Evolutionary conservation across 2,329 filamentous ascomycete species (phyloP), one percentile per base, ranked within the genome.

Genomic region (Cladophialophora psammophila): DNA sequence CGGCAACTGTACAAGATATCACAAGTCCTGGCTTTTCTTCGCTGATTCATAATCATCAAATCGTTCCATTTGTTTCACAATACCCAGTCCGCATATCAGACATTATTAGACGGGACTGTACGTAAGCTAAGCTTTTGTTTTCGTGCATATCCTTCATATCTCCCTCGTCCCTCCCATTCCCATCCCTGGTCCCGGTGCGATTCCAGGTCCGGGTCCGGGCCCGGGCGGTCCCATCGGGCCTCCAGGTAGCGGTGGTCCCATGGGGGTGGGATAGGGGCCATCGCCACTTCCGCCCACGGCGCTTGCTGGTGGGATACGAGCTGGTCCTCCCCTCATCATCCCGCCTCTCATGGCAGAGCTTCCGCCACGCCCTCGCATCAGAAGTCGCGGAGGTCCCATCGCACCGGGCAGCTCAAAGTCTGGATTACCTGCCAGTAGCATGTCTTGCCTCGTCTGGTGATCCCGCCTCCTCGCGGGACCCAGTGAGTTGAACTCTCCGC

Each of bases 391-490:
- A 26, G 69, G 63, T 20, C 53, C 64, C 26, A 56, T 73, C 76
- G 26, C 67, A 3, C 79, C 80, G 1, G 89, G 90, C 34, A 97
- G 78, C 71, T 90, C 86, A 79, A 97, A 97, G 77, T 97, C 93
- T 0, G 94, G 93, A 75, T 96, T 97, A 53, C 84, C 88, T 74
- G 89, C 88, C 66, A 96, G 82, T 45, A 96, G 81, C 58, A 93
- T 84, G 72, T 96, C 92, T 72, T 90, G 88, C 67, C 86, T 86
- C 73, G 87, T 82, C 74, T 84, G 85, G 26, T 81, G 79, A 31
- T 82, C 82, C 62, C 80, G 80, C 63, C 80, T 75, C 74, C 81
- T 72, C 72, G 80, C 71, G 78, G 82, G 72, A 74, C 81, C 72
- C 79, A 80, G 71, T 68, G 71, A 73, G 75, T 72, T 71, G 72